Conservation (phyloP, 257 asterid species). For the Buddleja alternifolia region DNA sequence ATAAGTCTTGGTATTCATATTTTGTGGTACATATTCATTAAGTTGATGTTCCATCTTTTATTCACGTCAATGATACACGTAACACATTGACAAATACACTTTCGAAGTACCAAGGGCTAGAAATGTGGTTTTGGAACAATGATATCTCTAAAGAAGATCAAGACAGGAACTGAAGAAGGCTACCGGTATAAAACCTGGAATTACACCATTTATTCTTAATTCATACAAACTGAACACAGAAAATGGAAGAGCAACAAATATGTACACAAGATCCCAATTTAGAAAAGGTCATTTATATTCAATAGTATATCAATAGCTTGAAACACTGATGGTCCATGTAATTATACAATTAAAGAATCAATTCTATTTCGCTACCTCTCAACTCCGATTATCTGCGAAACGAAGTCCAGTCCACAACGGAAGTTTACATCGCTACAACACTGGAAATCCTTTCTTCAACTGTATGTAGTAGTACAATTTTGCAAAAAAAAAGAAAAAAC, state of each 20-base stretch:
- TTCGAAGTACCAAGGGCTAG: too few species aligned
- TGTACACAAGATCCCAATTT: conserved; percentile 1
- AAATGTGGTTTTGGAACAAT: too few species aligned
- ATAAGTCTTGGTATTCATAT: too few species aligned
- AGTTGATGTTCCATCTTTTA: too few species aligned
- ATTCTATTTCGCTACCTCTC: conserved; percentile 36
- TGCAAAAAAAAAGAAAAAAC: conserved; percentile 14
- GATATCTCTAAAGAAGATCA: too few species aligned
- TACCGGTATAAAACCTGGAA: too few species aligned
- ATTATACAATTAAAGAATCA: conserved; percentile 57
- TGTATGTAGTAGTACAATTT: conserved; percentile 36
- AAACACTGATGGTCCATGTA: conserved; percentile 28
- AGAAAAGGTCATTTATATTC: conserved; percentile 29
- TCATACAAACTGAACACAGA: not conserved
- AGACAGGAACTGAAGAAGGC: too few species aligned
- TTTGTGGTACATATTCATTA: too few species aligned
- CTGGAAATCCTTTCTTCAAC: conserved; percentile 32
- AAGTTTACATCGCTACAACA: conserved; percentile 23
- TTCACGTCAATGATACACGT: too few species aligned
- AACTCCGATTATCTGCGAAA: conserved; percentile 21
- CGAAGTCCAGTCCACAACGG: conserved; percentile 35
- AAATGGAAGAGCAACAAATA: not conserved
- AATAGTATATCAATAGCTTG: conserved; percentile 34
- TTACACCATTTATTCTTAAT: not conserved
- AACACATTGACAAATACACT: too few species aligned